These are phyloP conservation scores for Yarrowia yakushimensis DNA, from an alignment of 805 yeast genomes.

Conservation along the genomic window DNA sequence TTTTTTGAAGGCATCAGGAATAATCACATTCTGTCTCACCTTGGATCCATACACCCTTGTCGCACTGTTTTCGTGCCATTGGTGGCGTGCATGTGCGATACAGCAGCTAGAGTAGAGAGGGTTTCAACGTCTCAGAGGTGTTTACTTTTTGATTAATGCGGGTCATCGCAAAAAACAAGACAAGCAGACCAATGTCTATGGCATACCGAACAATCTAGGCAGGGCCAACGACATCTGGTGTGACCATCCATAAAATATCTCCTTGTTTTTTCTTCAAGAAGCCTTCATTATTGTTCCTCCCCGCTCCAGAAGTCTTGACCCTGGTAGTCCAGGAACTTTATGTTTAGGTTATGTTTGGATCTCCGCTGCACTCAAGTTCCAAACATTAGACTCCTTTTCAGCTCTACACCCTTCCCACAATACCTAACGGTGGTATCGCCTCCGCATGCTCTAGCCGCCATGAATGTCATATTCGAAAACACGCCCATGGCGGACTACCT, in stretches of 20 bases:
- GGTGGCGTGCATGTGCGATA: slow-evolving; percentile 18
- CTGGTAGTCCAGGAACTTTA: not conserved
- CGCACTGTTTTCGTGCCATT: slow-evolving; percentile 23
- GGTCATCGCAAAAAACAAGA: not conserved
- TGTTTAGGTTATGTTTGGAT: slow-evolving; percentile 10
- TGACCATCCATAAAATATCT: not conserved
- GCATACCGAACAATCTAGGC: not conserved
- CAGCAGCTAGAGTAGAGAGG: too few species aligned
- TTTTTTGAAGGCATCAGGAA: not conserved
- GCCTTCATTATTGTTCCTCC: not conserved
- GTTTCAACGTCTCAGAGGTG: slow-evolving; percentile 6
- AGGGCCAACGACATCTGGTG: not conserved
- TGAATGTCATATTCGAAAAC: slow-evolving; percentile 32
- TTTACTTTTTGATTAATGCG: not conserved
- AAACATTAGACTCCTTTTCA: slow-evolving; percentile 9
- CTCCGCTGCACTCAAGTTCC: slow-evolving; percentile 19
- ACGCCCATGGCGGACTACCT: slow-evolving; percentile 37
- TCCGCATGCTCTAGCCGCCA: slow-evolving; percentile 20
- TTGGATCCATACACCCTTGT: not conserved
- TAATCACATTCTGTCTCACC: slow-evolving; percentile 20
- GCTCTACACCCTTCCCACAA: not conserved
- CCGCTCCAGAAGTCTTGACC: not conserved
- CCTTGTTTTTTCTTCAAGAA: not conserved
- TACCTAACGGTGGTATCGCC: slow-evolving; percentile 21
- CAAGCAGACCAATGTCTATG: not conserved